These are phyloP conservation scores for Rhizophora mangle DNA, from an alignment of 345 rosid species.

Conservation along the genomic window DNA sequence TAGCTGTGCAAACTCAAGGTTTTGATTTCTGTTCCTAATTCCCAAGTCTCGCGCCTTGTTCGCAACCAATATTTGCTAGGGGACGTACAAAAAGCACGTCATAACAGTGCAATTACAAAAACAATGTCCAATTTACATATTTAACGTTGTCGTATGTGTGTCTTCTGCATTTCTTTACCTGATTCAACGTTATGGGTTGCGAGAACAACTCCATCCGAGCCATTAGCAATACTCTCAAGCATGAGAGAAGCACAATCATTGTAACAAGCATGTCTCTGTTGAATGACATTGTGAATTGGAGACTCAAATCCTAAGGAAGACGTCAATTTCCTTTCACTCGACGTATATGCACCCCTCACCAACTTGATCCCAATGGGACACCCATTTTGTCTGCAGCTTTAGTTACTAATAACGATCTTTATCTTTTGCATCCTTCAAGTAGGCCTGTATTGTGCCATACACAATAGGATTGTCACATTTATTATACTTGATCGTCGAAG, in stretches of 20 bases:
- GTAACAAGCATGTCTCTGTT: constrained; percentile 68
- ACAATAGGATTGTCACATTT: constrained; percentile 44
- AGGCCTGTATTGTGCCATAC: constrained; percentile 75
- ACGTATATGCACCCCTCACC: constrained; percentile 90
- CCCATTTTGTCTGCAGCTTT: constrained; percentile 53
- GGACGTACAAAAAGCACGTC: background rate
- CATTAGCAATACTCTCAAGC: constrained; percentile 54
- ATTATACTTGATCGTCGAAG: constrained; percentile 50
- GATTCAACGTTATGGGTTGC: constrained; percentile 89
- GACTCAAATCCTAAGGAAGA: constrained; percentile 62
- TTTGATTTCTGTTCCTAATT: constrained; percentile 41
- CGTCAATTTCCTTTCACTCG: constrained; percentile 54
- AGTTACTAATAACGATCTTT: constrained; percentile 44
- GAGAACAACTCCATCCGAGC: constrained; percentile 57
- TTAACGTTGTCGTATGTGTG: background rate
- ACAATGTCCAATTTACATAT: background rate
- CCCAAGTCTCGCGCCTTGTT: constrained; percentile 60
- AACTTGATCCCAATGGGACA: constrained; percentile 67
- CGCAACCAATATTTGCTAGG: constrained; percentile 57
- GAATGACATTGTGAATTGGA: constrained; percentile 67
- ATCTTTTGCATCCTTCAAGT: constrained; percentile 73
- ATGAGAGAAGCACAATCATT: constrained; percentile 67
- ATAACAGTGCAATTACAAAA: too few relatives aligned
- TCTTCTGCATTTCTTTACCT: constrained; percentile 24
- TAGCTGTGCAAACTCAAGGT: constrained; percentile 77